phyloP scores from a whole-genome alignment of 1,284 basidiomycete species.

The Taiwanofungus camphoratus region DNA sequence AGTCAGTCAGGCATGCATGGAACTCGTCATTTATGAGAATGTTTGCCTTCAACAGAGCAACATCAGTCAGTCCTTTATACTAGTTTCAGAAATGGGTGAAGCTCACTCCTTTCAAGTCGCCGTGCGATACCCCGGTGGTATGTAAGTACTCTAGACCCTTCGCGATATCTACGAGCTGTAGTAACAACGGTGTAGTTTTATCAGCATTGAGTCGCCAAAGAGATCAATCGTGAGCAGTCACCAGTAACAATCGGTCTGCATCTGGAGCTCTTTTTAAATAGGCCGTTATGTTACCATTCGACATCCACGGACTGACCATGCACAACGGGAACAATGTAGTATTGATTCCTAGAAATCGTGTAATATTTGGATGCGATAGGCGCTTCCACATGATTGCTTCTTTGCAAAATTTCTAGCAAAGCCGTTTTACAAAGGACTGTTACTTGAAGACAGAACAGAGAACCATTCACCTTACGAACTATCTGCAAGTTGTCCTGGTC shows the following conservation, averaged over 20 bases:
- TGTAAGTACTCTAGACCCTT: slow-evolving; percentile 10
- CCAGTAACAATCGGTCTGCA: slow-evolving; percentile 3
- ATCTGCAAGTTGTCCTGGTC: background rate
- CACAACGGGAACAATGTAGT: background rate
- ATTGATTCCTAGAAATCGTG: slow-evolving; percentile 11
- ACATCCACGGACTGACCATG: slow-evolving; percentile 6
- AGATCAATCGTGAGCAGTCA: background rate
- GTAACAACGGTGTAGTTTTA: background rate
- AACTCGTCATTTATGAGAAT: slow-evolving; percentile 5
- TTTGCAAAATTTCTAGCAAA: slow-evolving; percentile 3
- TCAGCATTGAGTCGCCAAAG: background rate
- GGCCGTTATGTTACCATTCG: slow-evolving; percentile 4
- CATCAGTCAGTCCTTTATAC: background rate
- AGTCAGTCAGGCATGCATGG: slow-evolving; percentile 8
- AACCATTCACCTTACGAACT: background rate
- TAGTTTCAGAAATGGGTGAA: background rate
- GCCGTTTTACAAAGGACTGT: background rate
- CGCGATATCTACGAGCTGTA: slow-evolving; percentile 9
- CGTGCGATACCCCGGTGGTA: slow-evolving; percentile 5
- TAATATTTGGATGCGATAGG: slow-evolving; percentile 11
- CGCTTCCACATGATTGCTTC: slow-evolving; percentile 10
- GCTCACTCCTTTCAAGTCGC: slow-evolving; percentile 10
- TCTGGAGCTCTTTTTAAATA: slow-evolving; percentile 2
- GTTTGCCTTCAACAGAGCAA: slow-evolving; percentile 1
- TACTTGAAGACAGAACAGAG: background rate